Conservation (phyloP, 176 grass and related monocot genomes). For the Poa pratensis region DNA sequence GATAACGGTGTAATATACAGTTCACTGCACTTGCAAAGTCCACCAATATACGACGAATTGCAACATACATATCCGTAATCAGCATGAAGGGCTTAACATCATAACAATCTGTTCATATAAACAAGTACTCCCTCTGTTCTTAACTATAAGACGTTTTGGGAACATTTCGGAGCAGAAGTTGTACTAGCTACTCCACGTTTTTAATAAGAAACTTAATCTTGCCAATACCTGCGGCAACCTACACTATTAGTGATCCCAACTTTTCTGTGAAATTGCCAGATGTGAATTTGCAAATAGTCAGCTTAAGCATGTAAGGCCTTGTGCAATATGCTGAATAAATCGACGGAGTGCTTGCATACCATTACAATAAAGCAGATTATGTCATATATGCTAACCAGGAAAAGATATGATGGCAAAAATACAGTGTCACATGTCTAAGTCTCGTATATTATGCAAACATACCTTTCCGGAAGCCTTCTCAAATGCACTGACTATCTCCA, state of each 20-base stretch:
- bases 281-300: constrained; percentile 14
- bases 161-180: too few relatives aligned
- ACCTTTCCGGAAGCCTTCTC: constrained; percentile 97
- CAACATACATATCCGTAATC: neutral
- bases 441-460: constrained; percentile 25
- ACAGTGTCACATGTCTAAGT: neutral
- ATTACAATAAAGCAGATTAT: neutral
- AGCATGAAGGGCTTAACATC: neutral
- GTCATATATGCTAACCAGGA: constrained; percentile 29
- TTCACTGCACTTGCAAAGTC: neutral
- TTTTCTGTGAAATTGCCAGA: neutral
- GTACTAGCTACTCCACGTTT: neutral
- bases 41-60: constrained; percentile 12
- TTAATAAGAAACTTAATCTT: constrained; percentile 10
- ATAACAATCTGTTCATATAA: neutral
- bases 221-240: neutral
- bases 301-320: neutral
- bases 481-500: constrained; percentile 97
- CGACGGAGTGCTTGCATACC: constrained; percentile 16
- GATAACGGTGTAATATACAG: neutral
- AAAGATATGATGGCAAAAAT: constrained; percentile 24
- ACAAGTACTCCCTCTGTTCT: neutral
- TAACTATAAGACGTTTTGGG: too few relatives aligned
- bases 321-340: constrained; percentile 8
- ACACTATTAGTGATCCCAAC: neutral